Evolutionary conservation across 2,329 filamentous ascomycete genomes (phyloP), one percentile per base, ranked within the genome.

Genomic region (Phialophora tarda): DNA sequence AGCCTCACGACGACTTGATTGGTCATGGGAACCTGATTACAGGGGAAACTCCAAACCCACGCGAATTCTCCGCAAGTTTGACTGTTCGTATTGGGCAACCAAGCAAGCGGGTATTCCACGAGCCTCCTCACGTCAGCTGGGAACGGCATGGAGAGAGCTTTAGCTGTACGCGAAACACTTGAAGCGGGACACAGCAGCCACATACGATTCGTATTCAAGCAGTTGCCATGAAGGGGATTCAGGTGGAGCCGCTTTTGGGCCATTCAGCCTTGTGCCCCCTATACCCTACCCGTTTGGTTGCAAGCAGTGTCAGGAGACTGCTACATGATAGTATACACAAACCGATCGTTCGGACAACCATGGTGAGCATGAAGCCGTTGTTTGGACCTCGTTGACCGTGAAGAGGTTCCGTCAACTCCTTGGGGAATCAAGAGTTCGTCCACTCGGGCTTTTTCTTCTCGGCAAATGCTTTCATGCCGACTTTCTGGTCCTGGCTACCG

Each of bases 401-500:
- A 11, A 11, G 21, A 4, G 7, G 21, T 14, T 17, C 10, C 5
- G 23, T 17, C 21, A 51, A 23, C 24, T 12, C 10, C 8, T 26
- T 21, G 6, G n/a, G 21, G 23, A 4, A 24, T 67, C 58, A 72
- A 47, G 67, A 72, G 7, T 44, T 44, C 11, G 85, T 88, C 94
- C 95, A 99, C 78, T 95, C 88, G 0, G 95, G 82, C 85, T 96
- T 96, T 82, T 91, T 88, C 88, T 98, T 98, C 80, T 93, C 91
- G 1, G 91, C 91, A 84, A 99, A 99, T 12, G 95, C 95, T 78
- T 89, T 89, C 95, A 98, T 89, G 79, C 92, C 93, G 78, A 97
- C 91, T 85, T 98, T 99, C 82, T 99, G 95, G 79, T 99, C 95
- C 81, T 92, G 87, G 77, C 91, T 96, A 24, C 94, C 95, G 82